These are phyloP conservation scores for Trebouxiophyceae sp. DNA, from an alignment of 163 green algal genomes.

Conservation along the genomic window DNA sequence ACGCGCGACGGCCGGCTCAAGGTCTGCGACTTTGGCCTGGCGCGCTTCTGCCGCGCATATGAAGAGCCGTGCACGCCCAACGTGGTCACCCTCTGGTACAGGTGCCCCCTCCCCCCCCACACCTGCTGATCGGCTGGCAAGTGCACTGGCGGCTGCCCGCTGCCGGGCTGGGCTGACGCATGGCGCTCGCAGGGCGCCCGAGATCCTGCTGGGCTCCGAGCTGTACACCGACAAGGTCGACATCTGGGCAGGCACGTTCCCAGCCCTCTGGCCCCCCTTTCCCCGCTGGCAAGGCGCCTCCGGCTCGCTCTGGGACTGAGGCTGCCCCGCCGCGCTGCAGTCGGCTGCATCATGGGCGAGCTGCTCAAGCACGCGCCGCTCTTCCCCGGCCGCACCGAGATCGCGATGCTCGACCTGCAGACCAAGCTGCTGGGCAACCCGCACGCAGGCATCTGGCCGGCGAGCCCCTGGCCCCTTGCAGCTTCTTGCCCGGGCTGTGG, in stretches of 20 bases:
- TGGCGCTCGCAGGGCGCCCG: conserved; percentile 20
- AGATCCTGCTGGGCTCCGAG: conserved; percentile 23
- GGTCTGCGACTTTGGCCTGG: conserved; percentile 54
- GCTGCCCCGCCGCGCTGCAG: no score
- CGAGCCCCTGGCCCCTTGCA: conserved; percentile 10
- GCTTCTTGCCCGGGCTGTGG: not conserved
- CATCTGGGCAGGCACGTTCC: conserved; percentile 49
- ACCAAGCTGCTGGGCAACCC: conserved; percentile 58
- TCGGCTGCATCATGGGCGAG: conserved; percentile 73
- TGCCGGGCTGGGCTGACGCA: no score
- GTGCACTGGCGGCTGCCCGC: no score
- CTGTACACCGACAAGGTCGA: conserved; percentile 48
- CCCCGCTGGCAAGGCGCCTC: no score
- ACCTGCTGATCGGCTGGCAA: no score
- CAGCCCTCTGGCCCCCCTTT: no score
- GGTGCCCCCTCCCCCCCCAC: conserved; percentile 6
- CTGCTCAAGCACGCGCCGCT: conserved; percentile 59
- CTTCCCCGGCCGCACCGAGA: conserved; percentile 56
- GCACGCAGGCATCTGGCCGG: conserved; percentile 62
- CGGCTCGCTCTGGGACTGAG: no score
- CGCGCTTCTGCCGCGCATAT: conserved; percentile 33
- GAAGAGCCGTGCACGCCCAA: conserved; percentile 32
- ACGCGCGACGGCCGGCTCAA: conserved; percentile 35
- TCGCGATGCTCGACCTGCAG: conserved; percentile 51
- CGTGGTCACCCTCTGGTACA: conserved; percentile 53